phyloP scores from a whole-genome alignment of 345 rosid genomes.

The Cochlearia excelsa region DNA sequence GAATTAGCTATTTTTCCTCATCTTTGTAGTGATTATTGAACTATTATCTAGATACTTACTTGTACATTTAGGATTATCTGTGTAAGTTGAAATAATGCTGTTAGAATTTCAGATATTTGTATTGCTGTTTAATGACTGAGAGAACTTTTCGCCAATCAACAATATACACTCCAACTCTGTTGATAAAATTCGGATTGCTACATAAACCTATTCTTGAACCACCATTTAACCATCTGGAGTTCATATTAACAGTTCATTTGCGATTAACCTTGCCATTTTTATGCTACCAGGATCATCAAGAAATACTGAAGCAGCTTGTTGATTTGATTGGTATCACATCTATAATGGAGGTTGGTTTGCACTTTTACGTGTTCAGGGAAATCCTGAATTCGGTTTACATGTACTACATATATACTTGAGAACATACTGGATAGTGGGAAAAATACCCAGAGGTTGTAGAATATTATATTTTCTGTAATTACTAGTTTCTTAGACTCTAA shows the following conservation, averaged over 20 bases:
- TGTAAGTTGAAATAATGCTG: conserved; percentile 17
- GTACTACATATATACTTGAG: conserved; percentile 7
- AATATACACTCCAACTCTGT: conserved; percentile 9
- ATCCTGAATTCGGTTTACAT: conserved; percentile 3
- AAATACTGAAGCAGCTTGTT: conserved; percentile 61
- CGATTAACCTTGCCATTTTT: conserved; percentile 26
- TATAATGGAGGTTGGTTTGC: conserved; percentile 79
- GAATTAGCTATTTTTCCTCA: neutral
- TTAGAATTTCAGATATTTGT: conserved; percentile 5
- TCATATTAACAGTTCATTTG: conserved; percentile 8
- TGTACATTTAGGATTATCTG: conserved; percentile 16
- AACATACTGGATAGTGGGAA: conserved; percentile 15
- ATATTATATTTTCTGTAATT: conserved; percentile 1
- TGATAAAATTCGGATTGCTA: conserved; percentile 1
- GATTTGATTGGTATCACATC: conserved; percentile 93
- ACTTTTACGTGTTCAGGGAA: conserved; percentile 12
- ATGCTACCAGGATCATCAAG: conserved; percentile 68
- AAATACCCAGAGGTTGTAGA: neutral
- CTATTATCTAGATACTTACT: conserved; percentile 18
- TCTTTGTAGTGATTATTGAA: conserved; percentile 2
- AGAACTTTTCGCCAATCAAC: conserved; percentile 22
- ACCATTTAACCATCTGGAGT: conserved; percentile 14
- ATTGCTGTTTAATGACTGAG: conserved; percentile 8
- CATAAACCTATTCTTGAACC: conserved; percentile 10
- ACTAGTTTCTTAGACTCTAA: conserved; percentile 20